Evolutionary conservation across 169 alveolate genomes (phyloP).

Genomic region (Babesia caballi): DNA sequence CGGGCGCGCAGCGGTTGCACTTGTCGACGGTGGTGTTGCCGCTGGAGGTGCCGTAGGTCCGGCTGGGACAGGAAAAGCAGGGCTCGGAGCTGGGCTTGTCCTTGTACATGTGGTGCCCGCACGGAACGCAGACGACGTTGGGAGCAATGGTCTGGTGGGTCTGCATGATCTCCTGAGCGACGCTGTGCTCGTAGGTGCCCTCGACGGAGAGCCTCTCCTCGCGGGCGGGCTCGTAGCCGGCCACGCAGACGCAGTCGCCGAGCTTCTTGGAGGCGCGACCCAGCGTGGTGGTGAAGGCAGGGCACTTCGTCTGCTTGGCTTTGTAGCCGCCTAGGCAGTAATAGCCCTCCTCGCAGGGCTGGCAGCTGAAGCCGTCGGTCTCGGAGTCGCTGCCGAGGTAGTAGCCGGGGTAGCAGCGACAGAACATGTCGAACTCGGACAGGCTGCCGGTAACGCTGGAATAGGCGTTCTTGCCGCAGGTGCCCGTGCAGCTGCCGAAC

Average conservation of each 20-base stretch:
- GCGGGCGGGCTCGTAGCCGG: slow-evolving; percentile 67
- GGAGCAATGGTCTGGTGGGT: too few species aligned
- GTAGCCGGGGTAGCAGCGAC: slow-evolving; percentile 62
- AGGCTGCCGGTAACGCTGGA: slow-evolving; percentile 52
- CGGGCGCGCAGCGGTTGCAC: slow-evolving; percentile 66
- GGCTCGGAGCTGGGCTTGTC: background rate
- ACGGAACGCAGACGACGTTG: slow-evolving; percentile 39
- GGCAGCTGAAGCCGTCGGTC: slow-evolving; percentile 30
- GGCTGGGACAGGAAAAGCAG: slow-evolving; percentile 44
- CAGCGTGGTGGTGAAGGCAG: slow-evolving; percentile 65
- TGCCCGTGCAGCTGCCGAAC: slow-evolving; percentile 57
- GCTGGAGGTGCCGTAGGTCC: slow-evolving; percentile 34
- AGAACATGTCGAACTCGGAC: slow-evolving; percentile 32
- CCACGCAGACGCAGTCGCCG: slow-evolving; percentile 69
- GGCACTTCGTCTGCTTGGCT: slow-evolving; percentile 60
- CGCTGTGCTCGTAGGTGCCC: slow-evolving; percentile 11
- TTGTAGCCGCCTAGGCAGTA: slow-evolving; percentile 73
- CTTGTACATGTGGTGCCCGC: slow-evolving; percentile 40
- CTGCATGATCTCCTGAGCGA: background rate
- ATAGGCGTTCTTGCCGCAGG: slow-evolving; percentile 56
- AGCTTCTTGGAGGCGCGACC: slow-evolving; percentile 46
- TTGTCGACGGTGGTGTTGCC: slow-evolving; percentile 14
- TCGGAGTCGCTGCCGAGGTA: slow-evolving; percentile 8
- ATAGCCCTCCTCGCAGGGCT: slow-evolving; percentile 66
- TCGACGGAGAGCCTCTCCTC: background rate